phyloP scores from a whole-genome alignment of 2,329 filamentous ascomycete genomes.

The Fusarium lyarnte region DNA sequence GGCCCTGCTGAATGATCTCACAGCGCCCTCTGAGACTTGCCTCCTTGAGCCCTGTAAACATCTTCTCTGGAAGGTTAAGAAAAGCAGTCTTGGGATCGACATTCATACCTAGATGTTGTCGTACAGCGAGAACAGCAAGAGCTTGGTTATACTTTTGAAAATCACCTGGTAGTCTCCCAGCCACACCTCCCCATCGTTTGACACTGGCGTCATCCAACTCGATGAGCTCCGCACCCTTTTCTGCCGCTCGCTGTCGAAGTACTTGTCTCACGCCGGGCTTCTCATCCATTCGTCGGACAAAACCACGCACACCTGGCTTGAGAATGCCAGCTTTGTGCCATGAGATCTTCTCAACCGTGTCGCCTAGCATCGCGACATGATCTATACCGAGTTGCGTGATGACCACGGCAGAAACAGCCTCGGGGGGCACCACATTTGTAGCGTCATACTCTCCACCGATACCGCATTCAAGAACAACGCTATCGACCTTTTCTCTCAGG shows the following conservation, averaged over 20 bases:
- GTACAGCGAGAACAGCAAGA: constrained; percentile 64
- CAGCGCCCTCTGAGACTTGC: constrained; percentile 81
- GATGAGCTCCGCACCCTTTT: constrained; percentile 60
- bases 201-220: constrained; percentile 54
- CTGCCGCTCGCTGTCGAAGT: constrained; percentile 65
- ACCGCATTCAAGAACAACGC: constrained; percentile 89
- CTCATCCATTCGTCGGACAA: constrained; percentile 46
- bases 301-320: constrained; percentile 65
- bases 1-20: constrained; percentile 67
- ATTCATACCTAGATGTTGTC: constrained; percentile 61
- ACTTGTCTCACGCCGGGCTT: constrained; percentile 59
- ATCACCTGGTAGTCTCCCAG: constrained; percentile 55
- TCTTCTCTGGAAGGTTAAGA: constrained; percentile 50
- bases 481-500: constrained; percentile 76
- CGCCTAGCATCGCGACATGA: constrained; percentile 82
- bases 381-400: constrained; percentile 88
- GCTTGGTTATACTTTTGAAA: constrained; percentile 70
- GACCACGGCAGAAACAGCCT: constrained; percentile 73
- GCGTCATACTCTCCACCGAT: constrained; percentile 94
- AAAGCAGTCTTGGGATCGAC: constrained; percentile 38
- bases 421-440: constrained; percentile 79
- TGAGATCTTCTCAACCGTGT: constrained; percentile 80
- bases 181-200: constrained; percentile 54
- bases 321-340: constrained; percentile 95
- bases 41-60: constrained; percentile 71